These are phyloP conservation scores for Aspergillus texensis DNA, from an alignment of 2,329 filamentous ascomycete species.

Conservation along the genomic window DNA sequence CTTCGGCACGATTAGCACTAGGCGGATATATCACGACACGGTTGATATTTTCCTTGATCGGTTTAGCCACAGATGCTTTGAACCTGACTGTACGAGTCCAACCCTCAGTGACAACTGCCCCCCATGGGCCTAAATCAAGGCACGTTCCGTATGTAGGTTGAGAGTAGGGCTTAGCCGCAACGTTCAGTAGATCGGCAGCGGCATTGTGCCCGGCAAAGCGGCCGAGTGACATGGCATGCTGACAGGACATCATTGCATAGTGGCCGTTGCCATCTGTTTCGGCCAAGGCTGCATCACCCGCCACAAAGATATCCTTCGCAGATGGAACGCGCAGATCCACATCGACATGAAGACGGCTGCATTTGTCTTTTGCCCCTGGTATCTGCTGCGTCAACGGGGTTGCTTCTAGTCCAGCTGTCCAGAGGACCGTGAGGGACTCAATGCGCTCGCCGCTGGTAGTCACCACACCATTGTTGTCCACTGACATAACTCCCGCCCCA, in stretches of 20 bases:
- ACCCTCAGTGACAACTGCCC: constrained; percentile 26
- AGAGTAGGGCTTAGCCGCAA: constrained; percentile 27
- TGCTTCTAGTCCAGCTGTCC: constrained; percentile 43
- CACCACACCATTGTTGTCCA: constrained; percentile 30
- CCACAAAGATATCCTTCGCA: constrained; percentile 30
- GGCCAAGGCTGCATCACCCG: constrained; percentile 38
- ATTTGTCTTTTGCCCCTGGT: constrained; percentile 28
- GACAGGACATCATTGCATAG: constrained; percentile 42
- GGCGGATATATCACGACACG: constrained; percentile 40
- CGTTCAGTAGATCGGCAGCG: constrained; percentile 36
- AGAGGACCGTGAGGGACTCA: constrained; percentile 36
- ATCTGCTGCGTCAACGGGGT: constrained; percentile 38
- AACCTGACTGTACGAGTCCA: constrained; percentile 37
- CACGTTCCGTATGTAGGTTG: constrained; percentile 38
- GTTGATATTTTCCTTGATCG: constrained; percentile 40
- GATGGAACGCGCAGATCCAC: constrained; percentile 30
- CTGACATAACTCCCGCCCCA: constrained; percentile 24
- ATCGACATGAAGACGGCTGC: constrained; percentile 35
- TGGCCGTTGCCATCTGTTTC: constrained; percentile 27
- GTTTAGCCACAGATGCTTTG: constrained; percentile 33
- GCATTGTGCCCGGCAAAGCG: constrained; percentile 40
- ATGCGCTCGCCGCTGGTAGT: constrained; percentile 37
- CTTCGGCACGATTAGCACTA: constrained; percentile 18
- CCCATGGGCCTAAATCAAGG: constrained; percentile 41
- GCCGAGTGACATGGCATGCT: constrained; percentile 41